Base-by-base conservation (phyloP, 306 rosid species). In the Gillenia trifoliata region DNA sequence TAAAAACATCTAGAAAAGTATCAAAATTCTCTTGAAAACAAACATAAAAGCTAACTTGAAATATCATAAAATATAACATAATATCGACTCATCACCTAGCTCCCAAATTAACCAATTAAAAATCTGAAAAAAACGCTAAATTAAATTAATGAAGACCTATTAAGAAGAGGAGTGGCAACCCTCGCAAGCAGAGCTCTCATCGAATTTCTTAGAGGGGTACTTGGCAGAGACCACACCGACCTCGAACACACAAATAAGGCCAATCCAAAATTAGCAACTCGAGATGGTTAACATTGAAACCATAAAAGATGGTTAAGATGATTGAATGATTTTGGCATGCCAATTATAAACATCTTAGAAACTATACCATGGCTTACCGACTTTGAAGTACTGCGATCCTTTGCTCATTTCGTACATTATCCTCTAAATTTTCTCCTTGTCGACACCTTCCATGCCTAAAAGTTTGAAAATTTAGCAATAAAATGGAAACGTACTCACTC, bases 181-280 rank as follows among this genome's bases (percentile, higher is more conserved):
- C 82, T 93, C 90, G 79, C 98, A 93, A 20, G 88, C 80, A 0
- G 82, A 96, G 79, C 87, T 91, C 64, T 81, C 85, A 2, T 85
- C 73, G 82, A 91, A 93, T 75, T 78, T 91, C 91, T 88, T 86
- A 2, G 86, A 66, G 5, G 97, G 88, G 52, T 88, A 94, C 88
- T 91, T 94, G 5, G 91, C 97, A 1, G 95, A 81, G 57, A 94
- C 88, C 81, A 88, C 29, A 12, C 98, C 98, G 33, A 94, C 98
- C 79, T 94, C 98, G 63, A 93, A 93, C 30, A 93, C 96, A n/a
- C n/a, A n/a, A n/a, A n/a, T n/a, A n/a, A n/a, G n/a, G 98, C 96
- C 85, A 93, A 79, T 75, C 98, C 98, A 71, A 91, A 93, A 88
- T 93, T 97, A 43, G 97, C 98, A 78, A 93, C 98, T 97, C 91